Percentiles rank a stretch among this genome's conserved stretches.
Evolutionary conservation across 1,139 yeast species (phyloP).

Genomic region (Geotrichum restrictum): DNA sequence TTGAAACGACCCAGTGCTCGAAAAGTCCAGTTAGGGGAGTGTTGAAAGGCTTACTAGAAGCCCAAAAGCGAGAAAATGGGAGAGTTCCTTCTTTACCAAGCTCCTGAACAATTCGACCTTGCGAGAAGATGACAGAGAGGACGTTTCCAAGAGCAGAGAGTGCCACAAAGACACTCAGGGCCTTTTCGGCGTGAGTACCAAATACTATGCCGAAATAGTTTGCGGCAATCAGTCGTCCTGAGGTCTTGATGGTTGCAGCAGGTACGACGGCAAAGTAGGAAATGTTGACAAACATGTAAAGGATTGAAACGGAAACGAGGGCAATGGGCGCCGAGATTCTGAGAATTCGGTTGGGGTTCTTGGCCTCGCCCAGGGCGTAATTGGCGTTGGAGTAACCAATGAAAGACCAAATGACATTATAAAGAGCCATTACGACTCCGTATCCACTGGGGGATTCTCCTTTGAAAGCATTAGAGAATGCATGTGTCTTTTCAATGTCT

Average conservation of each 20-base stretch:
- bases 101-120: constrained; percentile 72
- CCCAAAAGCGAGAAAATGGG: constrained; percentile 60
- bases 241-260: constrained; percentile 51
- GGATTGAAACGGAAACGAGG: constrained; percentile 52
- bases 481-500: constrained; percentile 49
- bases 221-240: constrained; percentile 72
- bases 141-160: constrained; percentile 75
- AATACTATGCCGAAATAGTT: constrained; percentile 69
- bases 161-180: constrained; percentile 70
- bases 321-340: constrained; percentile 72
- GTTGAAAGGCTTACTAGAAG: constrained; percentile 53
- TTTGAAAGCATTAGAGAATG: constrained; percentile 57
- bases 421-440: constrained; percentile 72
- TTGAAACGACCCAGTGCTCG: constrained; percentile 52
- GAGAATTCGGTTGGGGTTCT: constrained; percentile 63
- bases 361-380: constrained; percentile 76
- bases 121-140: constrained; percentile 71
- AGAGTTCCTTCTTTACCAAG: constrained; percentile 67
- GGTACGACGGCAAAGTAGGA: constrained; percentile 78
- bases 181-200: constrained; percentile 60
- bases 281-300: constrained; percentile 65
- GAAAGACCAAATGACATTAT: constrained; percentile 78
- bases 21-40: constrained; percentile 53
- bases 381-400: constrained; percentile 56
- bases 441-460: constrained; percentile 65